Evolutionary conservation across 495 filamentous ascomycete species (phyloP).

Genomic region (Neurospora discreta): DNA sequence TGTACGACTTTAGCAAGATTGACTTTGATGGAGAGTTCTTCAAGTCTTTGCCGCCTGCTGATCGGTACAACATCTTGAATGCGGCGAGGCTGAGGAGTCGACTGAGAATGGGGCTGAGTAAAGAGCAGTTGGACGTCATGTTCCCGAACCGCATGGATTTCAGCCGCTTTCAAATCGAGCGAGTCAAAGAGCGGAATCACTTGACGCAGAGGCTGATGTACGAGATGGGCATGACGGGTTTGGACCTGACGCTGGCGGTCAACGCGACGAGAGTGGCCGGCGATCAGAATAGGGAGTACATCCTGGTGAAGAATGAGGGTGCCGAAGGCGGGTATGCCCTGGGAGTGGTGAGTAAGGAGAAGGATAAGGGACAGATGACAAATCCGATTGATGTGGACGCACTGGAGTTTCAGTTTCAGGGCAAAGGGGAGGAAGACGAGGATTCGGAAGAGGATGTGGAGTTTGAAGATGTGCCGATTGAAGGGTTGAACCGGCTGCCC

Average conservation of each 20-base stretch:
- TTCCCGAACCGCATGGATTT: conserved; percentile 98
- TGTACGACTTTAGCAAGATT: conserved; percentile 98
- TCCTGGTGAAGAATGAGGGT: conserved; percentile 87
- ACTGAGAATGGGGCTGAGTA: conserved; percentile 88
- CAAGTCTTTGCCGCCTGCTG: conserved; percentile 71
- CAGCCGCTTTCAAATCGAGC: conserved; percentile 88
- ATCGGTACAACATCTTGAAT: conserved; percentile 95
- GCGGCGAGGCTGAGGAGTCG: conserved; percentile 78
- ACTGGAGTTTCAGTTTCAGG: conserved; percentile 47
- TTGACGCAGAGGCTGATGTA: conserved; percentile 95
- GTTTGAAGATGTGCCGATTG: conserved; percentile 94
- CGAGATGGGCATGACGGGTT: conserved; percentile 76
- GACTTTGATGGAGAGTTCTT: conserved; percentile 95
- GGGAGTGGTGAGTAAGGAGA: conserved; percentile 78
- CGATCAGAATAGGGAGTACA: conserved; percentile 85
- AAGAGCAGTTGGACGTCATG: conserved; percentile 91
- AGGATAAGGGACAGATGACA: conserved; percentile 56
- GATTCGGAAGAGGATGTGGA: conserved; percentile 49
- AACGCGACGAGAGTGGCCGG: conserved; percentile 65
- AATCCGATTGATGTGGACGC: conserved; percentile 88
- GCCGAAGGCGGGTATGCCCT: conserved; percentile 96
- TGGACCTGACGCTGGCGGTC: conserved; percentile 50
- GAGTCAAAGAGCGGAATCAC: conserved; percentile 82
- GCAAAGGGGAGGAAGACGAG: conserved; percentile 45
- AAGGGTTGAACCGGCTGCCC: conserved; percentile 82